Conservation (phyloP, 148 eudicot species). For the Gaultheria prostrata region DNA sequence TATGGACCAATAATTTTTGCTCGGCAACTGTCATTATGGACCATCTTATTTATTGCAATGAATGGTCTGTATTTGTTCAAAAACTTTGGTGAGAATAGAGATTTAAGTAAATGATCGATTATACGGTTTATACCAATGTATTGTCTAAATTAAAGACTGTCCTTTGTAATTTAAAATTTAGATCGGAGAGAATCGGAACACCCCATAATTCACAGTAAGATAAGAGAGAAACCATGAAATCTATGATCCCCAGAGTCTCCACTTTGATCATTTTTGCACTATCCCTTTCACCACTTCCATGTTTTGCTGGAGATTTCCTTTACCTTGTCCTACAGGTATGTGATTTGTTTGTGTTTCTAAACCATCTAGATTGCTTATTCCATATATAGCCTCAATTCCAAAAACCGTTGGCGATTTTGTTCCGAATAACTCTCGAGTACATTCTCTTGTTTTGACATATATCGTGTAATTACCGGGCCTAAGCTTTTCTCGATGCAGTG, state of each 20-base stretch:
- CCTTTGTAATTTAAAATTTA: too few species aligned
- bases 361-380: not conserved
- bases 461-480: not conserved
- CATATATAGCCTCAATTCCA: not conserved
- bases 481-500: not conserved
- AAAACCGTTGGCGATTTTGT: not conserved
- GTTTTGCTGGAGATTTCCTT: not conserved
- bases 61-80: too few species aligned
- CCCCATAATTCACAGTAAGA: not conserved
- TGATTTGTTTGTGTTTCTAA: too few species aligned
- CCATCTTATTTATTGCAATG: too few species aligned
- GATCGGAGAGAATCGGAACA: not conserved
- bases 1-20: too few species aligned
- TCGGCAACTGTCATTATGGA: too few species aligned
- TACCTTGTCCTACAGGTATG: slow-evolving; percentile 12
- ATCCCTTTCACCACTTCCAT: not conserved
- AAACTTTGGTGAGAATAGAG: too few species aligned
- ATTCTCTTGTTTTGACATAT: not conserved
- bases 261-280: not conserved
- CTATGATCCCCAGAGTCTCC: not conserved
- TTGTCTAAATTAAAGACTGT: too few species aligned
- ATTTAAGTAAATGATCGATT: too few species aligned
- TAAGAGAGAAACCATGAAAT: not conserved
- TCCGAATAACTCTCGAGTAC: not conserved
- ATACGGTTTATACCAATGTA: too few species aligned